Evolutionary conservation across 2,329 filamentous ascomycete genomes (phyloP).

Genomic region (Eutypella sp.): DNA sequence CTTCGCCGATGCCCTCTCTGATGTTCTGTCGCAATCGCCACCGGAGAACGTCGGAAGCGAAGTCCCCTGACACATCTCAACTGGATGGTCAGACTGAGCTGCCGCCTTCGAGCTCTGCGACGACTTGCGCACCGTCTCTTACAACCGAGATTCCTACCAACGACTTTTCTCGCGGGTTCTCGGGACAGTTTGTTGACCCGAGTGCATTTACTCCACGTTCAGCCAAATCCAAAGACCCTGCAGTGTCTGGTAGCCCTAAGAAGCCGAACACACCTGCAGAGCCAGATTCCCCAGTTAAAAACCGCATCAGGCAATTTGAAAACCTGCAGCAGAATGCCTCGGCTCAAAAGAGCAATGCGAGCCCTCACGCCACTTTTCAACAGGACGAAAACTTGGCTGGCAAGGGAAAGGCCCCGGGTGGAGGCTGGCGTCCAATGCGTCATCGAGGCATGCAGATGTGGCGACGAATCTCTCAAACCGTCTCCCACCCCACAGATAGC

Average conservation of each 20-base stretch:
- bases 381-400: slow-evolving; percentile 3
- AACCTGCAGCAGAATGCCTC: slow-evolving; percentile 13
- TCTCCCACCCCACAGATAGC: slow-evolving; percentile 17
- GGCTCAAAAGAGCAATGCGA: slow-evolving; percentile 1
- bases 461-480: slow-evolving; percentile 25
- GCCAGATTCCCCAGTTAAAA: slow-evolving; percentile 24
- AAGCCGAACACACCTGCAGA: slow-evolving; percentile 2
- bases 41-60: slow-evolving; percentile 7
- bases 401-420: slow-evolving; percentile 4
- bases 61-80: not conserved
- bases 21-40: slow-evolving; percentile 14
- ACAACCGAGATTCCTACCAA: slow-evolving; percentile 23
- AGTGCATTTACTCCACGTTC: slow-evolving; percentile 1
- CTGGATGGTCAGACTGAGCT: not conserved
- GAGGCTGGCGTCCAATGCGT: slow-evolving; percentile 19
- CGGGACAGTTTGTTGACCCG: slow-evolving; percentile 4
- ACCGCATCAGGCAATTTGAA: slow-evolving; percentile 25
- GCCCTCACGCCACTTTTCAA: not conserved
- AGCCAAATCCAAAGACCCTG: not conserved
- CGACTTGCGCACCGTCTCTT: slow-evolving; percentile 18
- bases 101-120: slow-evolving; percentile 4
- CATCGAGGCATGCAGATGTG: slow-evolving; percentile 20
- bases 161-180: slow-evolving; percentile 25
- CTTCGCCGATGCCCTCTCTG: slow-evolving; percentile 17
- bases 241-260: not conserved